Percentiles rank a stretch among this genome's conserved stretches.
These are phyloP conservation scores for Kurtzmaniella quercitrusa DNA, from an alignment of 1,139 yeast genomes.

Conservation along the genomic window DNA sequence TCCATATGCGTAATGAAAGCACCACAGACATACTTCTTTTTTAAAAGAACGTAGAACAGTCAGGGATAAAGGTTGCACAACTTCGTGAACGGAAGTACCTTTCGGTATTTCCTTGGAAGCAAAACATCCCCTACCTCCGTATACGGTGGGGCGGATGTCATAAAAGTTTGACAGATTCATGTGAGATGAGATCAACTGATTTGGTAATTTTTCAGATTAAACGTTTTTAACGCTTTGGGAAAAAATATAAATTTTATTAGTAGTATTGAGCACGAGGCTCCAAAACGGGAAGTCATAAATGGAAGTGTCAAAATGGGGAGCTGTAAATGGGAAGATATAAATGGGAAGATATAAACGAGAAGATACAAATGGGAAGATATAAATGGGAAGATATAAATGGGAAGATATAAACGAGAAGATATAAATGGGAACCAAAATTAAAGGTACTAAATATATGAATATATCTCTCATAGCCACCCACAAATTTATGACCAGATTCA, in stretches of 20 bases:
- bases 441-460: too few species aligned
- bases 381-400: too few species aligned
- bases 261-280: too few species aligned
- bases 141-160: constrained; percentile 37
- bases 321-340: too few species aligned
- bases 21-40: constrained; percentile 61
- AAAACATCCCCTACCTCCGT: constrained; percentile 69
- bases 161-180: constrained; percentile 24
- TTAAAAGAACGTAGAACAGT: constrained; percentile 52
- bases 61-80: constrained; percentile 42
- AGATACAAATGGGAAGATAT: neutral
- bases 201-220: constrained; percentile 1
- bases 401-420: too few species aligned
- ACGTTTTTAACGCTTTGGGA: neutral
- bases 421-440: too few species aligned
- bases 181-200: constrained; percentile 1
- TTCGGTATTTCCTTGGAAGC: constrained; percentile 36
- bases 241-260: neutral
- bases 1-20: constrained; percentile 52
- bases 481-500: too few species aligned
- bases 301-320: too few species aligned
- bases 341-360: too few species aligned
- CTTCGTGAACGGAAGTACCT: constrained; percentile 39
- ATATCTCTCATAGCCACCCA: too few species aligned
- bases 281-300: too few species aligned